These are phyloP conservation scores for Dendrostoma leiphaemia DNA, from an alignment of 2,329 filamentous ascomycete species.

Conservation along the genomic window DNA sequence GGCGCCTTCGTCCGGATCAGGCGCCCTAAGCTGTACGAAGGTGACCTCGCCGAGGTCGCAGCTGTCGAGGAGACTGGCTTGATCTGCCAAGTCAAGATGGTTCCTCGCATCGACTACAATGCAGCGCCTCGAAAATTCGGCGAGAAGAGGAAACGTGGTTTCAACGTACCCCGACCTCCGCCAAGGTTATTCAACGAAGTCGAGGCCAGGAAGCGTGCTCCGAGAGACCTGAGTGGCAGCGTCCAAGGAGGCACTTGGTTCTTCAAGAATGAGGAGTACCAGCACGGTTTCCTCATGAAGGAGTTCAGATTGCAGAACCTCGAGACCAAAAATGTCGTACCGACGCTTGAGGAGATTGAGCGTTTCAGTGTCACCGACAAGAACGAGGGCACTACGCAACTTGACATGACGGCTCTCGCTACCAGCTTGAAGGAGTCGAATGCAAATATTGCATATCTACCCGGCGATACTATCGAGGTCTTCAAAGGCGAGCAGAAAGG, in stretches of 20 bases:
- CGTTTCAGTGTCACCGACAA: slow-evolving; percentile 85
- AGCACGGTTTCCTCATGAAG: slow-evolving; percentile 91
- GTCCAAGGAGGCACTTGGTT: slow-evolving; percentile 77
- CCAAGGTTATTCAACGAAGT: slow-evolving; percentile 89
- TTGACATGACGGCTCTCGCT: slow-evolving; percentile 87
- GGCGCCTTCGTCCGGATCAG: slow-evolving; percentile 91
- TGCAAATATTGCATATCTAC: slow-evolving; percentile 78
- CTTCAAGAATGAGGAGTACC: slow-evolving; percentile 85
- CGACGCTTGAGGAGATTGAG: slow-evolving; percentile 92
- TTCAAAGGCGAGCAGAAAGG: slow-evolving; percentile 95
- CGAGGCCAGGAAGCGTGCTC: slow-evolving; percentile 86
- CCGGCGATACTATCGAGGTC: slow-evolving; percentile 94
- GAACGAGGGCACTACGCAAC: slow-evolving; percentile 81
- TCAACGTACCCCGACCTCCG: slow-evolving; percentile 63
- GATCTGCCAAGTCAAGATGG: slow-evolving; percentile 81
- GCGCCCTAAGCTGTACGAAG: slow-evolving; percentile 75
- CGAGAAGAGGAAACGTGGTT: slow-evolving; percentile 74
- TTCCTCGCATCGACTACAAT: slow-evolving; percentile 85
- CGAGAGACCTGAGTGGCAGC: slow-evolving; percentile 61
- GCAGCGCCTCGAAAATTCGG: slow-evolving; percentile 41
- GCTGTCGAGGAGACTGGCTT: slow-evolving; percentile 92
- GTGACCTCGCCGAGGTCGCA: slow-evolving; percentile 87
- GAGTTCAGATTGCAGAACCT: slow-evolving; percentile 88
- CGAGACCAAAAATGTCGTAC: slow-evolving; percentile 85
- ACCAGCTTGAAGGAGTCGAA: slow-evolving; percentile 85